These are phyloP conservation scores for Coemansia sp. DNA, from an alignment of 192 early-diverging fungal genomes.

Conservation along the genomic window DNA sequence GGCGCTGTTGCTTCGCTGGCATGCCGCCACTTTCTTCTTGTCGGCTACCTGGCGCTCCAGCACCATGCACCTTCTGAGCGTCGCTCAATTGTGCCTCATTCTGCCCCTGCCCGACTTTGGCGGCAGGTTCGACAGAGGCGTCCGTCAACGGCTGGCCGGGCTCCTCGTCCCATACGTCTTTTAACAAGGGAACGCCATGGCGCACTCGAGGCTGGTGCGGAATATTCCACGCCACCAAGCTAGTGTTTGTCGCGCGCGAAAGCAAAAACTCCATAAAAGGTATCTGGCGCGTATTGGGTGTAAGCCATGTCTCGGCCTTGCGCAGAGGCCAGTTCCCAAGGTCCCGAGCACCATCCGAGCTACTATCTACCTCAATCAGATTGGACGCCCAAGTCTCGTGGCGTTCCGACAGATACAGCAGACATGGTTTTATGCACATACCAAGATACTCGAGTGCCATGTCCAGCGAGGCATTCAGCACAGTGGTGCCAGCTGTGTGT, in stretches of 20 bases:
- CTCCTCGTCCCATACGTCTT: slow-evolving; percentile 16
- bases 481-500: slow-evolving; percentile 5
- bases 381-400: slow-evolving; percentile 21
- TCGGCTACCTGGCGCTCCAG: neutral
- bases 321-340: slow-evolving; percentile 9
- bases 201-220: slow-evolving; percentile 19
- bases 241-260: slow-evolving; percentile 13
- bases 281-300: slow-evolving; percentile 36
- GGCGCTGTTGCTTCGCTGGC: slow-evolving; percentile 6
- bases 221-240: slow-evolving; percentile 4
- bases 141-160: neutral
- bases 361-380: neutral
- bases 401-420: slow-evolving; percentile 24
- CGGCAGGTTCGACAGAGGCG: neutral
- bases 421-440: slow-evolving; percentile 26
- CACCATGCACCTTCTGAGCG: neutral
- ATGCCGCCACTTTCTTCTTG: neutral
- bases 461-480: slow-evolving; percentile 11
- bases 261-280: slow-evolving; percentile 43
- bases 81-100: neutral
- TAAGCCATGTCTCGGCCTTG: slow-evolving; percentile 40
- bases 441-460: slow-evolving; percentile 26
- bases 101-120: neutral
- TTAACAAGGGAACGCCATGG: slow-evolving; percentile 33
- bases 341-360: neutral